Base-by-base conservation (phyloP, 2,329 filamentous ascomycete species). In the Colletotrichum siamense region DNA sequence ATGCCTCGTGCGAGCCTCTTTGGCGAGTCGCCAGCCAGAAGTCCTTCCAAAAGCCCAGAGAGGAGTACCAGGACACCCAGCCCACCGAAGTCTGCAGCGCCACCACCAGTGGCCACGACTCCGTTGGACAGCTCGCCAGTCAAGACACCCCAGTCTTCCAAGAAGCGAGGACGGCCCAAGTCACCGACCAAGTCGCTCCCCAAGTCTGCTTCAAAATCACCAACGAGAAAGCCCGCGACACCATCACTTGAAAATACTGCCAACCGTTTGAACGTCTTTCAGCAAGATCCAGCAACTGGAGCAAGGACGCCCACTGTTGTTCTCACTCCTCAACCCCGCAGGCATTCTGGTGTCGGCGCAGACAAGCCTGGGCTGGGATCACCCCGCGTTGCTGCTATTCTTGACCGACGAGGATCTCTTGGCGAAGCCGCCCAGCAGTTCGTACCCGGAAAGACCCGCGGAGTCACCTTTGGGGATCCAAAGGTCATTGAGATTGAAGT, bases 291-390 rank as follows among this genome's bases (percentile, higher is more conserved):
- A 5, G 83, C 83, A 24, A 92, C 90, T 7, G 92, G 92, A 5
- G 82, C 87, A 39, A 88, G 89, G 22, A 94, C 92, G 1, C 94
- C 94, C 16, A 90, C 88, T 22, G 88, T 94, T 66, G 85, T 94
- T 15, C 83, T 95, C 8, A 94, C 90, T 5, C 92, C 93, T 4
- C 89, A 91, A 74, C 83, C 83, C 44, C 89, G 93, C 32, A 87
- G 88, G 61, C 90, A 93, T 18, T 94, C 93, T 16, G 94, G 94
- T 1, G 81, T 96, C 77, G 94, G 94, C 26, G 91, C 92, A 77
- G 94, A 95, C 79, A 91, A 91, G 78, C 86, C 90, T 77, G 95
- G 94, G 0, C 89, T 96, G 71, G 95, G 95, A 8, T 96, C 95
- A 1, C 95, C 95, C 7, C 92, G 91, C 69, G 91, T 96, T 70